Evolutionary conservation across 2,329 filamentous ascomycete genomes (phyloP).

Genomic region (Ambrosiella cleistominuta): DNA sequence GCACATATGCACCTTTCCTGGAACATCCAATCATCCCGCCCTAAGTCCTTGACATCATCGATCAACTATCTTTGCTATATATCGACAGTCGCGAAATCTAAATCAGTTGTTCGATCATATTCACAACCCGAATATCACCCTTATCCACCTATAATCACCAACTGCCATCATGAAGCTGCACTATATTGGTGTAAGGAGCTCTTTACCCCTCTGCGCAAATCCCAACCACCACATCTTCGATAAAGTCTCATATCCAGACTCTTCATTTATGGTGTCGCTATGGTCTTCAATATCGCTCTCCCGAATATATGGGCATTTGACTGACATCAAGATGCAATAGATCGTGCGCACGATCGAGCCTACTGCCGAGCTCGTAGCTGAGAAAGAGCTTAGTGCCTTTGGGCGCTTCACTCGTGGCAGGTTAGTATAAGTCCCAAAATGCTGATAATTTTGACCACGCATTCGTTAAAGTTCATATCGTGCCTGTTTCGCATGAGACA

Average conservation of each 20-base stretch:
- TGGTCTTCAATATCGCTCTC: not conserved
- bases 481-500: no score
- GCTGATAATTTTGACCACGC: no score
- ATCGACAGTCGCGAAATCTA: not conserved
- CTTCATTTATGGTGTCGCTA: not conserved
- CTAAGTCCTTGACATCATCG: not conserved
- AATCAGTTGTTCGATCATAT: not conserved
- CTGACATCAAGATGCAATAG: constrained; percentile 24
- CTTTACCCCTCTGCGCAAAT: not conserved
- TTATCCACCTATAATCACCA: not conserved
- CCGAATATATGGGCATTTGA: not conserved
- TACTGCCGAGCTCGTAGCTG: constrained; percentile 56
- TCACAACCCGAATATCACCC: not conserved
- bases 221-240: not conserved
- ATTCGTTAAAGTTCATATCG: no score
- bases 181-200: constrained; percentile 57
- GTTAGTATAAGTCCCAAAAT: constrained; percentile 24
- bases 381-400: constrained; percentile 62
- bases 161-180: constrained; percentile 57
- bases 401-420: constrained; percentile 62
- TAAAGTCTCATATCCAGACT: not conserved
- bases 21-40: not conserved
- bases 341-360: constrained; percentile 66
- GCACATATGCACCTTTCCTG: not conserved
- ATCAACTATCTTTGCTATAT: not conserved